These are phyloP conservation scores for Vinca minor DNA, from an alignment of 257 asterid genomes.

Conservation along the genomic window DNA sequence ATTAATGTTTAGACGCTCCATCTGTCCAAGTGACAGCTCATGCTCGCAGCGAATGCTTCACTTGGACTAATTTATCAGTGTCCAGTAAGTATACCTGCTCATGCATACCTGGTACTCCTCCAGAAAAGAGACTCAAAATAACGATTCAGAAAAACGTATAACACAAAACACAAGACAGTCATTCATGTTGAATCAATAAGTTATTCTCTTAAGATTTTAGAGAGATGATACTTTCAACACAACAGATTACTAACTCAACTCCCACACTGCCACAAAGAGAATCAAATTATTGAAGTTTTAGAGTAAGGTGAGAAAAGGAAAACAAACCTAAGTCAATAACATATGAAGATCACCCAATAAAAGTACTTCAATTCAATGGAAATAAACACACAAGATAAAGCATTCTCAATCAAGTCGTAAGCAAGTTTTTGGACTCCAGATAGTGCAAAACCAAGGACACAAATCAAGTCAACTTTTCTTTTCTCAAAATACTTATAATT, in stretches of 20 bases:
- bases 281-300: neutral
- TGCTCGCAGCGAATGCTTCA: neutral
- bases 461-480: neutral
- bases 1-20: neutral
- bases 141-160: neutral
- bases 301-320: neutral
- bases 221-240: neutral
- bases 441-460: neutral
- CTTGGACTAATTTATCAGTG: neutral
- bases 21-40: neutral
- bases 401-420: neutral
- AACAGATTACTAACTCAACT: neutral
- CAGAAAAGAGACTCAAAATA: conserved; percentile 3
- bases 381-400: neutral
- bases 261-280: neutral
- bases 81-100: neutral
- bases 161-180: neutral
- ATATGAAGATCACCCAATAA: neutral
- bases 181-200: neutral
- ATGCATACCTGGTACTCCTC: neutral
- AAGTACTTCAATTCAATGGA: neutral
- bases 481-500: no score
- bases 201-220: neutral
- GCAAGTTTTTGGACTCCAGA: conserved; percentile 3
- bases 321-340: neutral